Evolutionary conservation across 495 filamentous ascomycete genomes (phyloP), one percentile per base, ranked within the genome.

Genomic region (Platismatia glauca): DNA sequence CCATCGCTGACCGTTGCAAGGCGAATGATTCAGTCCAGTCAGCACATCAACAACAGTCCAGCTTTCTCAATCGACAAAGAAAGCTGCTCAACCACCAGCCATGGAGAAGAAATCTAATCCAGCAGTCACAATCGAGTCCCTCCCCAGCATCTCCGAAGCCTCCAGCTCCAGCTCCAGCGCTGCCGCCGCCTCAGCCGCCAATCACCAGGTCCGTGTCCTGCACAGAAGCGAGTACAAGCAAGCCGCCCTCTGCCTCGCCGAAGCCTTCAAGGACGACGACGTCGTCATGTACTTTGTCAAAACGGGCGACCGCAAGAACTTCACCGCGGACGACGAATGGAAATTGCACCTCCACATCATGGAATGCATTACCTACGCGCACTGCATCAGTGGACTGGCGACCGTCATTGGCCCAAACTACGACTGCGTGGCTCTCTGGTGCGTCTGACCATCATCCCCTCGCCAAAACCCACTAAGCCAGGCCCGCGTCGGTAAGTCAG

Each of bases 391-490:
- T 58, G 89, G 89, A 27, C 66, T 90, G 50, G 89, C 85, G 46
- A 85, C 86, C 29, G 84, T 84, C 27, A 82, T 87, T 68, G 89
- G 89, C 4, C 81, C 84, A 52, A 80, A 90, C 66, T 89, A 86
- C 71, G 89, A 87, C 69, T 82, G 80, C 61, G 86, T 91, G 59
- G 87, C 87, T 62, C 78, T 93, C 43, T 93, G 89, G 89, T 91
- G 79, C 72, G 84, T 81, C 11, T 55, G 8, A 20, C 4, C 29
- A 6, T 20, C 15, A n/a, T n/a, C 2, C n/a, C 15, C 50, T 20
- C 6, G 1, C 18, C 50, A 24, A 27, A 48, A 1, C 15, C 12
- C 24, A n/a, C 6, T 62, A 1, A 12, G 29, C 22, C 18, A 15
- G 22, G 12, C n/a, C 3, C 15, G 27, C 22, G 12, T n/a, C 3